A percentile compares a stretch with the other conserved stretches of the same genome.
Evolutionary conservation across 228 moss, liverwort and hornwort genomes (phyloP).

Genomic region (Sphagnum fallax): DNA sequence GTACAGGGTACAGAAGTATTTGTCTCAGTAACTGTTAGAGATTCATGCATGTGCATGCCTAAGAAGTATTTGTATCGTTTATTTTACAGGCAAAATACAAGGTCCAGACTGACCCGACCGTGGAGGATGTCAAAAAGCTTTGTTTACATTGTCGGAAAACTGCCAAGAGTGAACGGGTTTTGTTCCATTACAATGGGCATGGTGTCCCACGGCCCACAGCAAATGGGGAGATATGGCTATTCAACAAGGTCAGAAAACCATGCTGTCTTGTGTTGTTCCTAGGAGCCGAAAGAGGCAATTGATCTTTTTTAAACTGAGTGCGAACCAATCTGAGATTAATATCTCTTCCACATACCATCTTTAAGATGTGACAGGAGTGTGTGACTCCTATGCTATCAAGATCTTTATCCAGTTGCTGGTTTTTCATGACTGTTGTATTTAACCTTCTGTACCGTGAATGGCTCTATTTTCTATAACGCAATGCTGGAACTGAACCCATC

Average conservation of each 20-base stretch:
- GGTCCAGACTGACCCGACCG: slow-evolving; percentile 79
- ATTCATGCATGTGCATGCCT: no score
- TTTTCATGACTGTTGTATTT: not conserved
- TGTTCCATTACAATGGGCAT: slow-evolving; percentile 98
- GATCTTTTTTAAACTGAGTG: not conserved
- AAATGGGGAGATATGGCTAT: slow-evolving; percentile 97
- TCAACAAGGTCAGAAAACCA: slow-evolving; percentile 66
- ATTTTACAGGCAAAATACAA: slow-evolving; percentile 74
- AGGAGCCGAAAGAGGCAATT: not conserved
- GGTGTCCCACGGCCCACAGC: slow-evolving; percentile 92
- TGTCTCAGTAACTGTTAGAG: not conserved
- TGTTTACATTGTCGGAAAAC: slow-evolving; percentile 80
- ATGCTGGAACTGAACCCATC: no score
- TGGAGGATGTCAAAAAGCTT: slow-evolving; percentile 90
- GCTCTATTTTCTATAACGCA: no score
- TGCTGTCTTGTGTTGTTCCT: not conserved
- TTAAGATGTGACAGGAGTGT: not conserved
- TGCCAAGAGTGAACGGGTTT: slow-evolving; percentile 84
- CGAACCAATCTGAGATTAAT: no score
- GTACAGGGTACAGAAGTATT: not conserved
- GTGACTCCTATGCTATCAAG: no score
- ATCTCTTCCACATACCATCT: no score
- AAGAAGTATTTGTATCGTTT: slow-evolving; percentile 1
- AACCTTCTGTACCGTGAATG: no score
- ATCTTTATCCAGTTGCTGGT: no score